These are phyloP conservation scores for Calocera viscosa DNA, from an alignment of 768 basidiomycete species.

Conservation along the genomic window DNA sequence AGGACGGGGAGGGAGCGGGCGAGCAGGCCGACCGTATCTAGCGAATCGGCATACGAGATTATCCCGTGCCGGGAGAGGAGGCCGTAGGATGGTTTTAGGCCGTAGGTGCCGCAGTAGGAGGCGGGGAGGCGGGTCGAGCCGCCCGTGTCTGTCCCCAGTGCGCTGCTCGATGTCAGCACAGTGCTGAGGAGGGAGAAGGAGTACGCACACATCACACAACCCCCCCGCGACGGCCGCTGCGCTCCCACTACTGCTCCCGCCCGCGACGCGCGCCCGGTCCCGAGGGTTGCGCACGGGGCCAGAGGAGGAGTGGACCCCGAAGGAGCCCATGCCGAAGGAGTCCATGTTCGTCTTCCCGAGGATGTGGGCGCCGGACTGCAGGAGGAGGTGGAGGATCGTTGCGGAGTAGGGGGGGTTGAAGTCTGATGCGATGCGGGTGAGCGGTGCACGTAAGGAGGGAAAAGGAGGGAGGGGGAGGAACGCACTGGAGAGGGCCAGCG, in stretches of 20 bases:
- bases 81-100: constrained; percentile 91
- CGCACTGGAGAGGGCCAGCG: constrained; percentile 55
- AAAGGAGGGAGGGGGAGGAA: not conserved
- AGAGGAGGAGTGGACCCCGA: constrained; percentile 59
- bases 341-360: constrained; percentile 90
- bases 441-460: not conserved
- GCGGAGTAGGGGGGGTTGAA: constrained; percentile 77
- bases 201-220: constrained; percentile 70
- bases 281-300: constrained; percentile 70
- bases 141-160: constrained; percentile 88
- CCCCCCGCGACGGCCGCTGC: constrained; percentile 84
- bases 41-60: constrained; percentile 83
- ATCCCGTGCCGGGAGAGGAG: constrained; percentile 81
- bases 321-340: constrained; percentile 98
- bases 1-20: constrained; percentile 26
- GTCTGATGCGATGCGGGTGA: constrained; percentile 34
- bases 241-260: constrained; percentile 90
- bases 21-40: constrained; percentile 87
- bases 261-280: constrained; percentile 45
- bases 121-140: constrained; percentile 90
- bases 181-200: not conserved
- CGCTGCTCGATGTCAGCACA: constrained; percentile 36
- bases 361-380: constrained; percentile 51
- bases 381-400: constrained; percentile 59
- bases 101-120: constrained; percentile 83